Base-by-base conservation (phyloP, 768 basidiomycete species). In the Rhizopogon vesiculosus region DNA sequence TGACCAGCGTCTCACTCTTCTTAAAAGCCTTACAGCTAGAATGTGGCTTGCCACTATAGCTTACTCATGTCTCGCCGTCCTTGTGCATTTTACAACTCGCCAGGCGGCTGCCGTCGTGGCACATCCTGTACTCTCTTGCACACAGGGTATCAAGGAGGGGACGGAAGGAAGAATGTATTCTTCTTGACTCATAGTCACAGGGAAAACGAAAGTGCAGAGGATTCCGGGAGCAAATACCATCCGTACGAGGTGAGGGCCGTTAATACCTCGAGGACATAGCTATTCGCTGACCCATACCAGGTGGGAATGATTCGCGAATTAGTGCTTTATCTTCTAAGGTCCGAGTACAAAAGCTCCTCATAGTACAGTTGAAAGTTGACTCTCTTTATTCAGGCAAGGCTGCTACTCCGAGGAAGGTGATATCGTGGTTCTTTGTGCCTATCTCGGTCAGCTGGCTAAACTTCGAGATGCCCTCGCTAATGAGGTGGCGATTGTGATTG, bases 211-310 rank as follows among this genome's bases (percentile, higher is more conserved):
- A 79, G 79, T 1, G 70, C 60, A 7, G 83, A 85, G 6, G 85
- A 89, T n/a, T 80, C 82, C 0, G 75, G 75, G 0, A 86, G 84
- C 51, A 90, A 85, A 58, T 81, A 73, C 64, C 91, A 91, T 62
- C 69, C 62, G 3, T 86, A 80, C 53, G 90, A 92, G 78, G 89
- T 85, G 83, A 87, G 76, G 80, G 79, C 40, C 4, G 38, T 22
- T 35, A 39, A 57, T 75, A 71, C 2, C 65, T 79, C 28, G 59
- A 59, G 3, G 59, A 63, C 41, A 38, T 45, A 51, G 40, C 55
- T 2, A 1, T 29, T 7, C 0, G 7, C 25, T 43, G 38, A 58
- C 45, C 5, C 25, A 44, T 35, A 35, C 19, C 13, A 78, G 76
- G 76, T 72, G 1, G 48, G 59, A 15, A 79, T 81, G 78, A 78